Conservation (phyloP, 176 grass and related monocot genomes). For the bread wheat (Triticum aestivum) region DNA sequence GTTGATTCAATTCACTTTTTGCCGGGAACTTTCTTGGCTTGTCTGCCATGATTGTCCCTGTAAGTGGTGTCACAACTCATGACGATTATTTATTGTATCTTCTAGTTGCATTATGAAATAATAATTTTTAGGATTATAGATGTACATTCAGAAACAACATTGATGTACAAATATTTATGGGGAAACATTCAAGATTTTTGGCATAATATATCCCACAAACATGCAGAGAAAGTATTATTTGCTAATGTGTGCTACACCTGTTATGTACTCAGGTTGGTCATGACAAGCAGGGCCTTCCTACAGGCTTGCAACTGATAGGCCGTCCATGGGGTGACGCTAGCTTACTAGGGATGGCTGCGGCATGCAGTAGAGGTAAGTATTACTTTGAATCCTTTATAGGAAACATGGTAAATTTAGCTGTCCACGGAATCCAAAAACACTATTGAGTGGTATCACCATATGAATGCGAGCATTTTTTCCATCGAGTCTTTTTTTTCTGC, state of each 20-base stretch:
- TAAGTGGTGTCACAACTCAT: constrained; percentile 43
- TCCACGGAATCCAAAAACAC: not conserved
- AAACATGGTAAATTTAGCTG: not conserved
- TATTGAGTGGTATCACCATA: not conserved
- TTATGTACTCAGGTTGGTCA: constrained; percentile 65
- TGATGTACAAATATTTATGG: too few species aligned
- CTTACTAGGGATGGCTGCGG: constrained; percentile 80
- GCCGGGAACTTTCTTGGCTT: constrained; percentile 89
- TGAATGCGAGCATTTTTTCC: not conserved
- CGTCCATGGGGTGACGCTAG: constrained; percentile 93
- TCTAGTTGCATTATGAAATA: not conserved
- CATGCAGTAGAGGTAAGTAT: constrained; percentile 44
- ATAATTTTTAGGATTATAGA: too few species aligned
- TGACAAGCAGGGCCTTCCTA: constrained; percentile 86
- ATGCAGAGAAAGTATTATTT: not conserved
- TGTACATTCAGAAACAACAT: too few species aligned
- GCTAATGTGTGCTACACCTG: constrained; percentile 3
- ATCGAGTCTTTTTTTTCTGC: too few species aligned
- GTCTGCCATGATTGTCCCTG: constrained; percentile 88
- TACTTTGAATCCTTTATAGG: too few species aligned
- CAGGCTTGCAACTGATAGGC: constrained; percentile 88
- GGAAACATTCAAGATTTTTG: not conserved
- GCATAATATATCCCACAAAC: not conserved
- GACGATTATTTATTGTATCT: not conserved
- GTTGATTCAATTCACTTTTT: constrained; percentile 71